Evolutionary conservation across 2,329 filamentous ascomycete species (phyloP), one percentile per base, ranked within the genome.

Genomic region (Orbilia ellipsospora): DNA sequence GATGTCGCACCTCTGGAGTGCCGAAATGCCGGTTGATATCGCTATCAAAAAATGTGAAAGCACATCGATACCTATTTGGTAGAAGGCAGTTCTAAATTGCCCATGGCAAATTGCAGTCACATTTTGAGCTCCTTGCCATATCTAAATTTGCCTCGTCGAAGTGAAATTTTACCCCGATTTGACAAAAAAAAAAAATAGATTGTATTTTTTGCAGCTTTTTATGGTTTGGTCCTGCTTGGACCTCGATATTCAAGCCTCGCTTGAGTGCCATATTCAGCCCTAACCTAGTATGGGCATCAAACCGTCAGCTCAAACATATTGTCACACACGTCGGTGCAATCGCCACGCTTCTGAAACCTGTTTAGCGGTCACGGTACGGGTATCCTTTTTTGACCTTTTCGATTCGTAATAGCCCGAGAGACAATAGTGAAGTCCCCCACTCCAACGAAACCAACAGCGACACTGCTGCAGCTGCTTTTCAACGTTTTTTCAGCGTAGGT

Each of bases 221-320:
- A 26, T 36, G 13, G 42, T 52, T 60, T 48, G 54, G n/a, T 55
- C 64, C 48, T 50, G 26, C 18, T 51, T 12, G 51, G 56, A 23
- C 56, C 40, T 50, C 56, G n/a, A n/a, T n/a, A n/a, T n/a, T n/a
- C 45, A 62, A 69, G 50, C 36, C 57, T 70, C 66, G 66, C 66
- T 70, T 70, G 66, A 20, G 13, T 54, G 44, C 51, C 36, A 63
- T 23, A 26, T 57, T 63, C 66, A 70, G 57, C 51, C 57, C 51
- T 70, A 57, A 57, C 26, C 66, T 8, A 26, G 42, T 36, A 40
- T 55, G 50, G 50, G n/a, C 52, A 69, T 69, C 57, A 56, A 55
- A 52, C 45, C 6, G 62, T 52, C 36, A 67, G 63, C 63, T 57
- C 51, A 51, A 66, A 65, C 36, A 45, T 6, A 18, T 60, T 18